These are phyloP conservation scores for Sclerotinia nivalis DNA, from an alignment of 2,329 filamentous ascomycete genomes.

Conservation along the genomic window DNA sequence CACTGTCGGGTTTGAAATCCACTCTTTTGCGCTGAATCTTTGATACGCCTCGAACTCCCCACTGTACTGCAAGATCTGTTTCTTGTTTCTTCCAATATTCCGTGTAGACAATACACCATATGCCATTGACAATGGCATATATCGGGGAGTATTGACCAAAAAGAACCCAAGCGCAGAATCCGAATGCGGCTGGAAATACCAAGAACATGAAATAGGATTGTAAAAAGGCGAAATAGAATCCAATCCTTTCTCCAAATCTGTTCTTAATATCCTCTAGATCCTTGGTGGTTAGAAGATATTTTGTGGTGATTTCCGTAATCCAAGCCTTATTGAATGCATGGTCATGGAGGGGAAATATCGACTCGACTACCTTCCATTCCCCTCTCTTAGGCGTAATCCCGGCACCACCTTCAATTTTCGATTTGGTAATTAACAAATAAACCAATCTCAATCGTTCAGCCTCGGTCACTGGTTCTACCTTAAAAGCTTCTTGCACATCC, in stretches of 20 bases:
- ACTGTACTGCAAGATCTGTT: constrained; percentile 79
- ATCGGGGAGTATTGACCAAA: constrained; percentile 80
- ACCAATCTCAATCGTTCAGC: constrained; percentile 86
- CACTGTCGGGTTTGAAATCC: constrained; percentile 77
- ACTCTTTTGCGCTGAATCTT: constrained; percentile 74
- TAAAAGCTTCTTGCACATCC: constrained; percentile 67
- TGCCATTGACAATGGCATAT: constrained; percentile 73
- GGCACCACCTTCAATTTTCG: constrained; percentile 73
- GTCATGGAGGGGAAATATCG: constrained; percentile 79
- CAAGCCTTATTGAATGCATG: constrained; percentile 72
- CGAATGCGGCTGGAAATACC: constrained; percentile 77
- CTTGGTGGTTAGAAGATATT: constrained; percentile 64
- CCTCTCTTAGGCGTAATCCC: constrained; percentile 70
- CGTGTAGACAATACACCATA: constrained; percentile 90
- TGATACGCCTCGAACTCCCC: constrained; percentile 85
- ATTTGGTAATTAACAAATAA: constrained; percentile 78
- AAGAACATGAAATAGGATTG: constrained; percentile 88
- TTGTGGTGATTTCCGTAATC: constrained; percentile 73
- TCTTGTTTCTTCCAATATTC: constrained; percentile 98
- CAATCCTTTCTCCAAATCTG: constrained; percentile 79
- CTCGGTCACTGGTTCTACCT: constrained; percentile 76
- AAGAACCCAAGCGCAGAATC: constrained; percentile 76
- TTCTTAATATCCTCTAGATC: constrained; percentile 75
- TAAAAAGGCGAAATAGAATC: constrained; percentile 94
- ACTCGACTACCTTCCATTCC: constrained; percentile 71